Evolutionary conservation across 1,139 yeast genomes (phyloP).

Genomic region (Hansenula sp.): DNA sequence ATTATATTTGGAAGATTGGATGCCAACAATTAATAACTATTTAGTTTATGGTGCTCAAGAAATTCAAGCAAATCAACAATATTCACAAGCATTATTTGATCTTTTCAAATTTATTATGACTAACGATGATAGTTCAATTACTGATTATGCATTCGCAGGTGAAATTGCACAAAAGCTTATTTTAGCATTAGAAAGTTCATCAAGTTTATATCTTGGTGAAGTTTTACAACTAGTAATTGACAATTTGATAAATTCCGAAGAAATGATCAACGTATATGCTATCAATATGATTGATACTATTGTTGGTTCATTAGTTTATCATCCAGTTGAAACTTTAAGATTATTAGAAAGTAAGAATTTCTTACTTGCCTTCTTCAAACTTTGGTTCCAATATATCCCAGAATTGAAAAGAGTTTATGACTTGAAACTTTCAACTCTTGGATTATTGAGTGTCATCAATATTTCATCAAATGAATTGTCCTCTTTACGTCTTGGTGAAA

Average conservation of each 20-base stretch:
- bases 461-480: conserved; percentile 25
- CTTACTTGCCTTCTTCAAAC: conserved; percentile 48
- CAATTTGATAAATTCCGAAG: conserved; percentile 22
- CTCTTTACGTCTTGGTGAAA: conserved; percentile 22
- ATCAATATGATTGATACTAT: conserved; percentile 64
- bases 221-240: conserved; percentile 23
- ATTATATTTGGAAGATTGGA: conserved; percentile 68
- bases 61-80: conserved; percentile 27
- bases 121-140: conserved; percentile 20
- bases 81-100: conserved; percentile 29
- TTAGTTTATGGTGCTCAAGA: conserved; percentile 59
- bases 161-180: conserved; percentile 30
- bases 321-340: conserved; percentile 49
- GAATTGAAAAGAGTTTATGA: conserved; percentile 73
- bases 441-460: conserved; percentile 50
- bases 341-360: conserved; percentile 45
- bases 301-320: conserved; percentile 60
- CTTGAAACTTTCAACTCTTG: conserved; percentile 68
- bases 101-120: conserved; percentile 31
- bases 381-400: conserved; percentile 64
- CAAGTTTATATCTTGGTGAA: conserved; percentile 22
- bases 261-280: conserved; percentile 36
- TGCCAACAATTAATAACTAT: conserved; percentile 73
- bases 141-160: conserved; percentile 21
- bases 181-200: conserved; percentile 25